Evolutionary conservation across 2,329 filamentous ascomycete species (phyloP), one percentile per base, ranked within the genome.

Genomic region (Colletotrichum lini): DNA sequence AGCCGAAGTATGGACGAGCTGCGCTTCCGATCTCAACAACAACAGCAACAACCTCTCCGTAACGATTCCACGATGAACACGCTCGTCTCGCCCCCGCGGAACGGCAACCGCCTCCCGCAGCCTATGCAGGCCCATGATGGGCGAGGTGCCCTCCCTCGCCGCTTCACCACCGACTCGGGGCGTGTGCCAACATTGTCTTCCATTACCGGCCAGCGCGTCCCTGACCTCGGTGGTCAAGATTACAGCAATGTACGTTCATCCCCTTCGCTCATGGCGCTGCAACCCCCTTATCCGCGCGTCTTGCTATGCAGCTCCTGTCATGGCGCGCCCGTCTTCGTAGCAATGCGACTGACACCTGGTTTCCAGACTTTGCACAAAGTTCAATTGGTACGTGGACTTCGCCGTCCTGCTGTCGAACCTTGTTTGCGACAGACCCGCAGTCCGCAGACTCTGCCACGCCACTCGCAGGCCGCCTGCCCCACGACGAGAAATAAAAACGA

Each of bases 131-230:
- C 88, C 74, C 88, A 90, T 81, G 94, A 97, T 79, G 89, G 89
- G 75, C 91, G 95, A 82, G 90, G 90, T 74, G 91, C 91, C 77
- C 87, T 98, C 80, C 94, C 95, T 82, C 92, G 96, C 79, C 93
- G 96, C 79, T 98, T 98, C 84, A 98, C 96, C 74, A 96, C 95
- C 69, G 97, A 98, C 84, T 91, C 94, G 84, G 88, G 94, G 83
- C 89, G 95, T 88, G 86, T 96, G 83, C 92, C 93, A 81, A 94
- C 93, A 80, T 85, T 94, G 82, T 89, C 88, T 69, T 88, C 89
- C 73, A 84, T 95, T 79, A 86, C 88, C 49, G 80, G 83, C 57
- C 84, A 85, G 76, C 86, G 86, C 73, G 81, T 79, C 47, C 82
- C 84, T 61, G 87, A 88, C 66, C 77, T 82, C 26, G 61, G 57